Base-by-base conservation (phyloP, 768 basidiomycete species). In the Coprinopsis sp. region DNA sequence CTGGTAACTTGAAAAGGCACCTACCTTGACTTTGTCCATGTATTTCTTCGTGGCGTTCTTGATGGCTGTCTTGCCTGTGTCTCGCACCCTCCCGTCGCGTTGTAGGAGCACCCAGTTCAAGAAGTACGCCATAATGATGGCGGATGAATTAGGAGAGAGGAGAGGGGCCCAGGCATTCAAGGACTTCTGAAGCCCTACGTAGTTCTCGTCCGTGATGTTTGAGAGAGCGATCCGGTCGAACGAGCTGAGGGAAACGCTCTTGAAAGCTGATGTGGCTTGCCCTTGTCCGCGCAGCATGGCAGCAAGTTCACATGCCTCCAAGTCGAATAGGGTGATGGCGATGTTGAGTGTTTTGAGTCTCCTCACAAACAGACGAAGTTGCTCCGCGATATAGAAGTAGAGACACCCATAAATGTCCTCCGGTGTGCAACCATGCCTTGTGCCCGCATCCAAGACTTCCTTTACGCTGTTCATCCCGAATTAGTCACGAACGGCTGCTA, bases 371-470 rank as follows among this genome's bases (percentile, higher is more conserved):
- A 55, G 48, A 18, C 49, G 53, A 21, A 74, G 53, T 49, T 72
- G 59, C 21, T 67, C 64, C 13, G 63, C 58, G 28, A 73, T 27
- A 40, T 65, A 63, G 43, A 73, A 72, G 54, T 69, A 70, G 29
- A 73, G 63, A 40, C 70, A 73, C 8, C 73, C 73, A 41, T 64
- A 69, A 28, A 73, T 54, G 54, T 73, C 72, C 41, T 64, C 70
- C 0, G 55, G 51, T 22, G n/a, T n/a, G n/a, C n/a, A n/a, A n/a
- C n/a, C n/a, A n/a, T n/a, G n/a, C n/a, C n/a, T n/a, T n/a, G n/a
- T n/a, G n/a, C n/a, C n/a, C n/a, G n/a, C n/a, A n/a, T n/a, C n/a
- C n/a, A n/a, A n/a, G n/a, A n/a, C n/a, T n/a, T n/a, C n/a, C n/a
- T n/a, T n/a, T n/a, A n/a, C n/a, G n/a, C n/a, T n/a, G n/a, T n/a